Evolutionary conservation across 2,329 filamentous ascomycete species (phyloP).

Genomic region (Colletotrichum sp.): DNA sequence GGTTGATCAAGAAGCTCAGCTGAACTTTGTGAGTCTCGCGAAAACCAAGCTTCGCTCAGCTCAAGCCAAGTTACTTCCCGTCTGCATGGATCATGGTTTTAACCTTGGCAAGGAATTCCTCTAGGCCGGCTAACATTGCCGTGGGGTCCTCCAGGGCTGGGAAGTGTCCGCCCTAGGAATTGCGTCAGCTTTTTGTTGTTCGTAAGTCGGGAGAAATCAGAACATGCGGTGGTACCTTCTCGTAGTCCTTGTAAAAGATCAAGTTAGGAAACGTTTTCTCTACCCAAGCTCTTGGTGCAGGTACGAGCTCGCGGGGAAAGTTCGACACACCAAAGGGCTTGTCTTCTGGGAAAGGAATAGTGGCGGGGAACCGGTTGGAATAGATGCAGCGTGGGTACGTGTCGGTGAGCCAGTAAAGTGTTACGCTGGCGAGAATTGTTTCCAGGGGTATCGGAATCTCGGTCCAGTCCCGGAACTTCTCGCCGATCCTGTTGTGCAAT

Average conservation of each 20-base stretch:
- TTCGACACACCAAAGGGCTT: neutral
- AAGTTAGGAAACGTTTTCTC: neutral
- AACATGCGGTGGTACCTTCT: neutral
- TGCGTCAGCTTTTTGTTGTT: neutral
- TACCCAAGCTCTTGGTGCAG: neutral
- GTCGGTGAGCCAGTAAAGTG: constrained; percentile 60
- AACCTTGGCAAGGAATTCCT: neutral
- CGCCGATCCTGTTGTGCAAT: constrained; percentile 45
- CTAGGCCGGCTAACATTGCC: neutral
- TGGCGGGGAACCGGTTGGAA: constrained; percentile 42
- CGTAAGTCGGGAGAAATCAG: neutral
- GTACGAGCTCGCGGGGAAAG: neutral
- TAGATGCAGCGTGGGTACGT: constrained; percentile 53
- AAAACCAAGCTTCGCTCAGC: neutral
- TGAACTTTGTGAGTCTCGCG: neutral
- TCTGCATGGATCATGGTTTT: neutral
- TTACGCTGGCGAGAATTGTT: constrained; percentile 53
- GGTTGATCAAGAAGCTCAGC: neutral
- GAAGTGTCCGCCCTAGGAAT: neutral
- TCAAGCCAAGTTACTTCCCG: neutral
- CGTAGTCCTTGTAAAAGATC: neutral
- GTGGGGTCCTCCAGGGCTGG: neutral
- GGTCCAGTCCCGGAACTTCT: constrained; percentile 60
- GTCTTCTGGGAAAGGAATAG: neutral
- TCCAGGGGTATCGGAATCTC: constrained; percentile 37